Evolutionary conservation across 75 land plant genomes (phyloP).

Genomic region (Pinus tabuliformis): DNA sequence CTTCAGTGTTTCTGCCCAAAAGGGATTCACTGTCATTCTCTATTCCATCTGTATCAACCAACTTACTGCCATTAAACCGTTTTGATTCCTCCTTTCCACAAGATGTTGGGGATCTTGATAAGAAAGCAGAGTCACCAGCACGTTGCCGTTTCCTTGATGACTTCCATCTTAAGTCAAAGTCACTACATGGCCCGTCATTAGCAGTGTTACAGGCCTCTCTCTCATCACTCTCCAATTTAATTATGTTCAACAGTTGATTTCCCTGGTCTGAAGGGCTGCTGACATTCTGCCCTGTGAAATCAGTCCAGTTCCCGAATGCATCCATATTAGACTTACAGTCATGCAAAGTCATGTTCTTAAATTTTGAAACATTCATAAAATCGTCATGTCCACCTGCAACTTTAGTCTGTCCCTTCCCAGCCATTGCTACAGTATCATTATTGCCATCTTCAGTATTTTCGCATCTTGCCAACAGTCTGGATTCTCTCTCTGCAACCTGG

Average conservation of each 20-base stretch:
- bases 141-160: constrained; percentile 42
- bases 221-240: neutral
- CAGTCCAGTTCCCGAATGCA: neutral
- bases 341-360: constrained; percentile 2
- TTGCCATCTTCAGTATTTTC: neutral
- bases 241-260: neutral
- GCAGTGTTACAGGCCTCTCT: constrained; percentile 15
- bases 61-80: neutral
- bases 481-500: constrained; percentile 2
- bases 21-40: too few relatives aligned
- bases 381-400: neutral
- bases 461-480: neutral
- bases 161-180: constrained; percentile 41
- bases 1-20: too few relatives aligned
- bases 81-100: neutral
- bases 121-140: constrained; percentile 6
- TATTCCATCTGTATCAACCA: neutral
- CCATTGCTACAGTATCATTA: neutral
- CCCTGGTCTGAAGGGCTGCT: neutral
- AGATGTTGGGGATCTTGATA: neutral
- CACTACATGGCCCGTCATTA: constrained; percentile 20
- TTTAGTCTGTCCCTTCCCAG: neutral
- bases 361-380: neutral
- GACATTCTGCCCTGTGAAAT: neutral
- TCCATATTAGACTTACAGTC: neutral